Percentiles rank a stretch among this genome's conserved stretches.
These are phyloP conservation scores for Pezicula carpinea DNA, from an alignment of 2,329 filamentous ascomycete genomes.

Conservation along the genomic window DNA sequence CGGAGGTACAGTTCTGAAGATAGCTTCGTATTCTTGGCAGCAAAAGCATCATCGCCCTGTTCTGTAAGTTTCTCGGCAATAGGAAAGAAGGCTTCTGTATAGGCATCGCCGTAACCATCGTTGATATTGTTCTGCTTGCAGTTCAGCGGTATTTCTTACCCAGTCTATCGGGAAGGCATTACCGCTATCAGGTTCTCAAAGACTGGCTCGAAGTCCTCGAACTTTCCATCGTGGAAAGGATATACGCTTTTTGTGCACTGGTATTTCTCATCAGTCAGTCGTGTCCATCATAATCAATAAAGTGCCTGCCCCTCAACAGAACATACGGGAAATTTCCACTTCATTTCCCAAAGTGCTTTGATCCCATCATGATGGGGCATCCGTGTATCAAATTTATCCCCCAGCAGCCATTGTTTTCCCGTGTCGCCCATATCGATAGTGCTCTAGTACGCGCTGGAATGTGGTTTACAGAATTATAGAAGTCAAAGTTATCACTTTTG, in stretches of 20 bases:
- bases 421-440: too few relatives aligned
- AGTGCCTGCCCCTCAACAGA: slow-evolving; percentile 1
- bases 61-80: slow-evolving; percentile 52
- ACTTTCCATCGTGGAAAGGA: slow-evolving; percentile 68
- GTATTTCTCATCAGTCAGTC: neutral
- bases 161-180: slow-evolving; percentile 9
- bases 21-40: slow-evolving; percentile 41
- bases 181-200: slow-evolving; percentile 58
- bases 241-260: slow-evolving; percentile 59
- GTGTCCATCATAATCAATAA: neutral
- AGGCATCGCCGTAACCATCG: slow-evolving; percentile 60
- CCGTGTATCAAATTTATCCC: neutral
- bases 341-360: slow-evolving; percentile 66
- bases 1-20: slow-evolving; percentile 64
- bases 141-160: neutral
- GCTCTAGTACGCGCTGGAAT: too few relatives aligned
- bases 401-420: neutral
- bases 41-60: slow-evolving; percentile 46
- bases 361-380: slow-evolving; percentile 34
- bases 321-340: slow-evolving; percentile 66
- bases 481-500: too few relatives aligned
- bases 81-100: slow-evolving; percentile 60
- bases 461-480: too few relatives aligned
- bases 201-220: slow-evolving; percentile 65
- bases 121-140: slow-evolving; percentile 47